A percentile compares a stretch with the other conserved stretches of the same genome.
Evolutionary conservation across 1,284 basidiomycete genomes (phyloP).

Genomic region (Gastroboletus turbinatus): DNA sequence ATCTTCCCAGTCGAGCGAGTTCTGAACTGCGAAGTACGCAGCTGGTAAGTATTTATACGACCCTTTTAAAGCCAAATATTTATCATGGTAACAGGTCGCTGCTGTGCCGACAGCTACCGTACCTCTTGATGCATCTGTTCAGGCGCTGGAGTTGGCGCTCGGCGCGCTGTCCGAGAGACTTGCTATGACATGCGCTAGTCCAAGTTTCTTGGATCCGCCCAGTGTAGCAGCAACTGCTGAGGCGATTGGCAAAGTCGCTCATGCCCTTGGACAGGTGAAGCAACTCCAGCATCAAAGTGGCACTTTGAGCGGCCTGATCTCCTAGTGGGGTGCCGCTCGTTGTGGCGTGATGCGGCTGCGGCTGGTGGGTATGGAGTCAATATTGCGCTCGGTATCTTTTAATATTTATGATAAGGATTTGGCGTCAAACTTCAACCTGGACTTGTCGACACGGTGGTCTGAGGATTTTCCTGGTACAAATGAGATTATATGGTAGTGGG

Average conservation of each 20-base stretch:
- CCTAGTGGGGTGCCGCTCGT: constrained; percentile 10
- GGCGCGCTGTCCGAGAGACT: constrained; percentile 54
- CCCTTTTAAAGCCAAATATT: not conserved
- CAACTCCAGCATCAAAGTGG: constrained; percentile 46
- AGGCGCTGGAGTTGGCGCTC: constrained; percentile 56
- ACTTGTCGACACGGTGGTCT: not conserved
- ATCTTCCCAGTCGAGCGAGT: constrained; percentile 12
- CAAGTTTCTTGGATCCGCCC: constrained; percentile 43
- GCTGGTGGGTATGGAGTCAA: constrained; percentile 3
- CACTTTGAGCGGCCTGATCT: constrained; percentile 10
- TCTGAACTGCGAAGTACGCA: constrained; percentile 23
- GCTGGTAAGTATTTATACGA: constrained; percentile 7
- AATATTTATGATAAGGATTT: not conserved
- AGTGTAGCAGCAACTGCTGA: constrained; percentile 65
- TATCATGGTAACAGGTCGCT: constrained; percentile 15
- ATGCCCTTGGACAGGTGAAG: constrained; percentile 60
- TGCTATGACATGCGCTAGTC: constrained; percentile 40
- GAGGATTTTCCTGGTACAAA: not conserved
- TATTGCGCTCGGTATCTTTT: constrained; percentile 1
- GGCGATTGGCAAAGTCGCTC: constrained; percentile 63
- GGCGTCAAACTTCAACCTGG: not conserved
- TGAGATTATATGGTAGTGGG: not conserved
- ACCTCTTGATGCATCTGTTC: constrained; percentile 37
- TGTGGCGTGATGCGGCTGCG: constrained; percentile 13
- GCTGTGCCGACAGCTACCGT: constrained; percentile 14